Conservation (phyloP, 2,329 filamentous ascomycete genomes). For the Neofusicoccum parvum region DNA sequence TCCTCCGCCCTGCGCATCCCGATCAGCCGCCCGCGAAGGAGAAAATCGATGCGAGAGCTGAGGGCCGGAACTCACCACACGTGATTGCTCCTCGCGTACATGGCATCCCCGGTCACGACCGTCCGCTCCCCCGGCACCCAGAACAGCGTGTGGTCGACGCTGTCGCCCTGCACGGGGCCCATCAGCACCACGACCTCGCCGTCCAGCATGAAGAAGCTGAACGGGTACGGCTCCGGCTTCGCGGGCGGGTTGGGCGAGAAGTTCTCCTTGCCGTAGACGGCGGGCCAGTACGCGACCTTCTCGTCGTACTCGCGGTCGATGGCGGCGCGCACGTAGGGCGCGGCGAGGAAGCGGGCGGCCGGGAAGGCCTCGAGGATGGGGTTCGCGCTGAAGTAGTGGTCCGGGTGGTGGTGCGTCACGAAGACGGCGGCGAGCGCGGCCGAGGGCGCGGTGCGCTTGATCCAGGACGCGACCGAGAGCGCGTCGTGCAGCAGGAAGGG, state of each 20-base stretch:
- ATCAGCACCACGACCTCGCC: conserved; percentile 32
- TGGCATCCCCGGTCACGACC: conserved; percentile 33
- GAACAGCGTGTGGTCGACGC: conserved; percentile 30
- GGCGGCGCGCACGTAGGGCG: conserved; percentile 28
- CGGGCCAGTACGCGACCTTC: conserved; percentile 36
- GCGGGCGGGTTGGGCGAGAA: conserved; percentile 26
- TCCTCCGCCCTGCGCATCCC: conserved; percentile 29
- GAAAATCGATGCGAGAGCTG: too few relatives aligned
- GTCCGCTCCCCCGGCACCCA: conserved; percentile 33
- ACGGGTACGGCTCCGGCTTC: conserved; percentile 32
- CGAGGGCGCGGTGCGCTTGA: conserved; percentile 28
- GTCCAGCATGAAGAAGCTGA: conserved; percentile 33
- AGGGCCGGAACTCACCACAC: conserved; percentile 26
- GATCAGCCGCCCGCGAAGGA: not conserved
- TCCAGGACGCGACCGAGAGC: conserved; percentile 31
- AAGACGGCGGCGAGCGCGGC: conserved; percentile 34
- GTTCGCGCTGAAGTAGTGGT: conserved; percentile 33
- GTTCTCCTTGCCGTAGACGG: conserved; percentile 32
- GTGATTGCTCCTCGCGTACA: conserved; percentile 37
- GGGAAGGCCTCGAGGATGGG: conserved; percentile 35
- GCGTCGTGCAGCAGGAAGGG: conserved; percentile 38
- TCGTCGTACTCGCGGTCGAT: conserved; percentile 40
- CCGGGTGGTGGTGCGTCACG: conserved; percentile 39
- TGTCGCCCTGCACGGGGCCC: conserved; percentile 37
- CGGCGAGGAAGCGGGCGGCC: conserved; percentile 29